Evolutionary conservation across 208 protist genomes (phyloP).

Genomic region (Leishmania martiniquensis): DNA sequence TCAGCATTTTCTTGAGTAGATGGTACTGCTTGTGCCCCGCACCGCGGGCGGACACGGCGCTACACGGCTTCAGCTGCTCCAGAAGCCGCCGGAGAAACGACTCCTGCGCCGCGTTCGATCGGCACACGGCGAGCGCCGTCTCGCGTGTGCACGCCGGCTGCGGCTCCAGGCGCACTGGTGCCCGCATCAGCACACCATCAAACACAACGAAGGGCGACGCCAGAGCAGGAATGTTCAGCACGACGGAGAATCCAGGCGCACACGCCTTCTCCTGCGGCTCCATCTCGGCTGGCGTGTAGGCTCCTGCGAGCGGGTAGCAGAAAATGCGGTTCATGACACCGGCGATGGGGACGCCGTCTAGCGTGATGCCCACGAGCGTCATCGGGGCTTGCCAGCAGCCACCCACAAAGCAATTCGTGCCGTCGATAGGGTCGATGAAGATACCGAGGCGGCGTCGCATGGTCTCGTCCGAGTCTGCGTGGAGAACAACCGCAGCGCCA

Average conservation of each 20-base stretch:
- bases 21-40: slow-evolving; percentile 67
- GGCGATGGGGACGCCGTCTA: slow-evolving; percentile 64
- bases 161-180: not conserved
- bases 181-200: slow-evolving; percentile 36
- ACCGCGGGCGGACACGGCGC: slow-evolving; percentile 28
- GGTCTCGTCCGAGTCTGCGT: slow-evolving; percentile 35
- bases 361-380: slow-evolving; percentile 77
- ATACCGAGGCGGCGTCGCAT: slow-evolving; percentile 56
- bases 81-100: slow-evolving; percentile 33
- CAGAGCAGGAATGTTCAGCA: slow-evolving; percentile 33
- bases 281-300: not conserved
- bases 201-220: slow-evolving; percentile 46
- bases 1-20: slow-evolving; percentile 37
- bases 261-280: not conserved
- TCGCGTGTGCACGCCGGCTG: not conserved
- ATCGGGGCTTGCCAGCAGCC: slow-evolving; percentile 69
- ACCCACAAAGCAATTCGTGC: slow-evolving; percentile 76
- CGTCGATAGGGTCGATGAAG: slow-evolving; percentile 90
- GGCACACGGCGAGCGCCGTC: slow-evolving; percentile 28
- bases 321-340: slow-evolving; percentile 76
- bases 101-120: slow-evolving; percentile 48
- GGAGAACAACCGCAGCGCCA: slow-evolving; percentile 3
- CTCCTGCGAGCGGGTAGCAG: slow-evolving; percentile 24
- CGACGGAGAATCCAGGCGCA: slow-evolving; percentile 39
- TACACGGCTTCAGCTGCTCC: slow-evolving; percentile 32